phyloP scores from a whole-genome alignment of 2,329 filamentous ascomycete genomes.

The Mycocentrospora acerina region DNA sequence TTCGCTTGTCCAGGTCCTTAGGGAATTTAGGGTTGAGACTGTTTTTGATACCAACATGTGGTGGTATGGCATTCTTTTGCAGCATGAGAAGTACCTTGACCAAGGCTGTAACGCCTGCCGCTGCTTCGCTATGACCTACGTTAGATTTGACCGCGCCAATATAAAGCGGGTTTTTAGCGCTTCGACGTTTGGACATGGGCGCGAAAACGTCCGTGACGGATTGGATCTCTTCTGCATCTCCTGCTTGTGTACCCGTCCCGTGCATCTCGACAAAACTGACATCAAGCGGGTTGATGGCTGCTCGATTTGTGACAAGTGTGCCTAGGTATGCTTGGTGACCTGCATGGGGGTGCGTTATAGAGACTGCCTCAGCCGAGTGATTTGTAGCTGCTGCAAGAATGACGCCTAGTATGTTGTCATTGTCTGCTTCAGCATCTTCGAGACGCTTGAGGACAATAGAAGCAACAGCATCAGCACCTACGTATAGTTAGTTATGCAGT shows the following conservation, averaged over 20 bases:
- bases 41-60: conserved; percentile 1
- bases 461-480: conserved; percentile 30
- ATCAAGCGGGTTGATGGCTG: conserved; percentile 37
- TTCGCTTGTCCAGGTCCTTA: conserved; percentile 29
- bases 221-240: conserved; percentile 23
- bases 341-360: conserved; percentile 25
- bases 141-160: conserved; percentile 34
- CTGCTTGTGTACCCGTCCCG: conserved; percentile 33
- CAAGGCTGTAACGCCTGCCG: conserved; percentile 29
- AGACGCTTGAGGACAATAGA: conserved; percentile 32
- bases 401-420: conserved; percentile 32
- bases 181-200: neutral
- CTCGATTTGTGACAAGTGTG: conserved; percentile 21
- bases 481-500: neutral
- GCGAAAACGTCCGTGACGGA: conserved; percentile 16
- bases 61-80: conserved; percentile 23
- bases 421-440: conserved; percentile 24
- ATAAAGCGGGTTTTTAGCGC: conserved; percentile 12
- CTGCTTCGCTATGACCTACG: conserved; percentile 38
- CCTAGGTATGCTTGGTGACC: conserved; percentile 17
- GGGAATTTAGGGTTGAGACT: no score
- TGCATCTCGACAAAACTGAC: conserved; percentile 33
- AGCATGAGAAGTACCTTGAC: conserved; percentile 36
- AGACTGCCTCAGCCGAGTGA: conserved; percentile 33
- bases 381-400: conserved; percentile 31